A percentile compares a stretch with the other conserved stretches of the same genome.
phyloP scores from a whole-genome alignment of 2,329 filamentous ascomycete species.

The Penicillium sp. region DNA sequence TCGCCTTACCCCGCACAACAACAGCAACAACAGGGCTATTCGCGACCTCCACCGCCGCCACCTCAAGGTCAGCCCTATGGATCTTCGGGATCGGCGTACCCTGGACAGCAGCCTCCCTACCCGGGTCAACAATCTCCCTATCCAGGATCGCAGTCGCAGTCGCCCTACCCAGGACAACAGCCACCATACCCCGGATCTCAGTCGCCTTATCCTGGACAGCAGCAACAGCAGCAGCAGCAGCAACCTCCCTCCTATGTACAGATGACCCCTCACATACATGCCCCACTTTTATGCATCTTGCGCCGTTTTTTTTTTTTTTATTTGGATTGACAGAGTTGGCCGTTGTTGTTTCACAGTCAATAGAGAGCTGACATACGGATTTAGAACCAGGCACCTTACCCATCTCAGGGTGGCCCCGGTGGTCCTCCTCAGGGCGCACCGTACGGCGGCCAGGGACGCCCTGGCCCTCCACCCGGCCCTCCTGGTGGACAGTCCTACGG shows the following conservation, averaged over 20 bases:
- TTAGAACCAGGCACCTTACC: conserved; percentile 29
- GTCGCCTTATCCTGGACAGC: conserved; percentile 30
- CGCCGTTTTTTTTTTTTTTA: not conserved
- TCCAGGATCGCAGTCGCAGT: conserved; percentile 14
- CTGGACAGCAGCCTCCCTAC: conserved; percentile 32
- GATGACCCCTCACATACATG: conserved; percentile 18
- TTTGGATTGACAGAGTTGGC: not conserved
- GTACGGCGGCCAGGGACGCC: conserved; percentile 35
- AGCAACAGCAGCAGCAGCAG: conserved; percentile 29
- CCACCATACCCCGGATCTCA: conserved; percentile 24
- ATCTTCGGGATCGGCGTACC: conserved; percentile 33
- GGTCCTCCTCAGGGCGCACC: conserved; percentile 34
- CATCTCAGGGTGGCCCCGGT: conserved; percentile 35
- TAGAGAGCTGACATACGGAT: conserved; percentile 14
- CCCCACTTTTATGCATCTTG: conserved; percentile 12
- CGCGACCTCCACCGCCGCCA: conserved; percentile 47
- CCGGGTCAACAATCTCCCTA: conserved; percentile 24
- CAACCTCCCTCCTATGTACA: conserved; percentile 37
- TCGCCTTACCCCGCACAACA: conserved; percentile 33
- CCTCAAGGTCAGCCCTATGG: conserved; percentile 43
- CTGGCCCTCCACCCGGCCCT: conserved; percentile 32
- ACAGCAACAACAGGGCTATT: conserved; percentile 41
- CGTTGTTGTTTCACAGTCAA: not conserved
- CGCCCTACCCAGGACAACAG: conserved; percentile 14
- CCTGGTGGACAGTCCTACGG: conserved; percentile 37